Base-by-base conservation (phyloP, 75 land plant genomes). In the Pseudotsuga menziesii region DNA sequence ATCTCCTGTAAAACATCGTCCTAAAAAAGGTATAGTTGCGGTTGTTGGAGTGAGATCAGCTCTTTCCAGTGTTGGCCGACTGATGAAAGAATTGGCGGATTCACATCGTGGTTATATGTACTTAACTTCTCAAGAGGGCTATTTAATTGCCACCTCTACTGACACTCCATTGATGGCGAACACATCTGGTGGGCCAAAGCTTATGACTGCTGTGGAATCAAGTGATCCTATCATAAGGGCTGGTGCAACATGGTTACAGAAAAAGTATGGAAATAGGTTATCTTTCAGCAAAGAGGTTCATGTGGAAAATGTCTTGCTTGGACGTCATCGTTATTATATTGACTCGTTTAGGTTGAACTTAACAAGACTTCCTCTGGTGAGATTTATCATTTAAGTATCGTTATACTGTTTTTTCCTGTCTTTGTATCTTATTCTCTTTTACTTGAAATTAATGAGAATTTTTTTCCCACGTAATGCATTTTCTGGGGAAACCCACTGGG, bases 31-130 rank as follows among this genome's bases (percentile, higher is more conserved):
- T 12, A 85, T 91, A 72, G 73, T 89, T 39, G 95, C 95, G 26
- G 89, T 88, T 27, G 88, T 89, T n/a, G 93, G 93, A 55, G 87
- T 91, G 35, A 93, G 93, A 11, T 80, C 89, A 22, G 88, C 95
- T 20, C 88, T 93, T 69, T 87, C 81, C 58, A 87, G 93, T 78
- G 90, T 93, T 12, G 90, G 91, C 39, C 83, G 80, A 77, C 83
- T 93, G 74, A 91, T 93, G 89, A 88, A 76, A 79, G 91, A 93
- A 39, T 86, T 93, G 41, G 93, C 87, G 20, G 85, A 80, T 55
- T 74, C 79, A 16, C 89, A 93, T 61, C 87, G 87, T 75, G 93
- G 95, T 3, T 80, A 85, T 58, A 85, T 93, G 59, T 93, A 89
- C 75, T 79, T 93, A 73, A 91, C 95, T 16, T 87, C 93, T 63